Percentiles rank a stretch among this genome's conserved stretches.
Conservation (phyloP, 169 alveolate genomes). For the Plasmodium sp. region DNA sequence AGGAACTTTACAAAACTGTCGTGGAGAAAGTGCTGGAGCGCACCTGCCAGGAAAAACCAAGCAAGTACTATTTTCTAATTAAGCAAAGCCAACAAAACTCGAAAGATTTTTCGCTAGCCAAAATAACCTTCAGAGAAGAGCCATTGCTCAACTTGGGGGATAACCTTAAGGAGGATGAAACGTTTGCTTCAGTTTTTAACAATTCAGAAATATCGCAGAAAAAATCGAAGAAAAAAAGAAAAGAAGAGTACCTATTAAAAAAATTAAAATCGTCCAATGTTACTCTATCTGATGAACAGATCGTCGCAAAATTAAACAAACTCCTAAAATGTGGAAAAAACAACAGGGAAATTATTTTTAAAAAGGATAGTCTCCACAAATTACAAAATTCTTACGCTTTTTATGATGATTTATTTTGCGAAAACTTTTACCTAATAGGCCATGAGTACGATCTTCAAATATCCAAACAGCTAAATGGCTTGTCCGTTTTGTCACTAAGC, state of each 20-base stretch:
- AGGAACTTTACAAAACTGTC: slow-evolving; percentile 12
- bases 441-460: slow-evolving; percentile 38
- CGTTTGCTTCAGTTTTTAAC: slow-evolving; percentile 23
- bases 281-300: slow-evolving; percentile 22
- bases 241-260: slow-evolving; percentile 32
- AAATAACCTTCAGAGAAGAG: slow-evolving; percentile 58
- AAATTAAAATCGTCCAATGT: slow-evolving; percentile 12
- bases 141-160: slow-evolving; percentile 11
- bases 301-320: slow-evolving; percentile 16
- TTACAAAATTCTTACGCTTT: slow-evolving; percentile 47
- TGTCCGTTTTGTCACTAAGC: slow-evolving; percentile 28
- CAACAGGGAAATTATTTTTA: neutral
- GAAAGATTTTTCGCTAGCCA: slow-evolving; percentile 27
- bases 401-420: slow-evolving; percentile 45
- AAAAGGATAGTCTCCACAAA: neutral
- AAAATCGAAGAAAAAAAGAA: slow-evolving; percentile 22
- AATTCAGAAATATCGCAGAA: slow-evolving; percentile 29
- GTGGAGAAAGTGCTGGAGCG: slow-evolving; percentile 15
- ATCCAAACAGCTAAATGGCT: slow-evolving; percentile 26
- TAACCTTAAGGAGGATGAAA: slow-evolving; percentile 29
- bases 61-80: slow-evolving; percentile 52
- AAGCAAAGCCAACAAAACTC: slow-evolving; percentile 4
- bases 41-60: neutral
- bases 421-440: neutral
- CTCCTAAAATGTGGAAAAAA: slow-evolving; percentile 20